A percentile compares a stretch with the other conserved stretches of the same genome.
phyloP scores from a whole-genome alignment of 2,329 filamentous ascomycete species.

The Trichoderma atroviride region DNA sequence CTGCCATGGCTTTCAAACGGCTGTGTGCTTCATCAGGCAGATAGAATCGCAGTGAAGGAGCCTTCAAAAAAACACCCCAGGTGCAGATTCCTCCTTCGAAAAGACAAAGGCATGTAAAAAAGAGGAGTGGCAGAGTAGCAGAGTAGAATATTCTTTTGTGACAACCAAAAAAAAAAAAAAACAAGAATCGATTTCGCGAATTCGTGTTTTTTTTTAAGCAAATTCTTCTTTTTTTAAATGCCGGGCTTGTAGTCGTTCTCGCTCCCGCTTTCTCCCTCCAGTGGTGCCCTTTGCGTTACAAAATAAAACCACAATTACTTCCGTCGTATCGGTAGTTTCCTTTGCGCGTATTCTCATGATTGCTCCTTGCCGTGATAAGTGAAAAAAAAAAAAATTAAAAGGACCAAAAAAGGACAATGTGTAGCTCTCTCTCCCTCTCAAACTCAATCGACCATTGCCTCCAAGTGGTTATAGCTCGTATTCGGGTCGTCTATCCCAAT shows the following conservation, averaged over 20 bases:
- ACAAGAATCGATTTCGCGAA: constrained; percentile 9
- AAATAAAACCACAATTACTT: constrained; percentile 10
- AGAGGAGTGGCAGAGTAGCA: background rate
- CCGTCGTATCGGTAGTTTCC: background rate
- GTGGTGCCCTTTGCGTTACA: constrained; percentile 4
- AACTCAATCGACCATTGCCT: background rate
- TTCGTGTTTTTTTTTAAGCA: background rate
- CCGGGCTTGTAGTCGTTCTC: background rate
- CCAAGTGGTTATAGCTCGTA: background rate
- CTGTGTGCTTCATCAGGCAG: background rate
- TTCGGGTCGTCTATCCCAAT: background rate
- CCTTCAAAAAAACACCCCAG: background rate
- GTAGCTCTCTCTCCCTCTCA: background rate
- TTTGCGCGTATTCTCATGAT: constrained; percentile 2
- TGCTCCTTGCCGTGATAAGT: constrained; percentile 17
- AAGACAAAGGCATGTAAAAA: background rate
- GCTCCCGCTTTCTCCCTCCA: background rate
- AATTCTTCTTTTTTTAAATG: background rate
- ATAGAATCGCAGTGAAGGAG: background rate
- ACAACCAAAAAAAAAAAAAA: constrained; percentile 4
- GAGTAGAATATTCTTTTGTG: constrained; percentile 2
- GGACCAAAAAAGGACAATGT: background rate
- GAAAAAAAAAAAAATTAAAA: background rate
- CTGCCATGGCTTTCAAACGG: background rate
- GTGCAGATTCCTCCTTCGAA: background rate